Conservation (phyloP, 2,329 filamentous ascomycete genomes). For the Trematosphaeria pertusa region DNA sequence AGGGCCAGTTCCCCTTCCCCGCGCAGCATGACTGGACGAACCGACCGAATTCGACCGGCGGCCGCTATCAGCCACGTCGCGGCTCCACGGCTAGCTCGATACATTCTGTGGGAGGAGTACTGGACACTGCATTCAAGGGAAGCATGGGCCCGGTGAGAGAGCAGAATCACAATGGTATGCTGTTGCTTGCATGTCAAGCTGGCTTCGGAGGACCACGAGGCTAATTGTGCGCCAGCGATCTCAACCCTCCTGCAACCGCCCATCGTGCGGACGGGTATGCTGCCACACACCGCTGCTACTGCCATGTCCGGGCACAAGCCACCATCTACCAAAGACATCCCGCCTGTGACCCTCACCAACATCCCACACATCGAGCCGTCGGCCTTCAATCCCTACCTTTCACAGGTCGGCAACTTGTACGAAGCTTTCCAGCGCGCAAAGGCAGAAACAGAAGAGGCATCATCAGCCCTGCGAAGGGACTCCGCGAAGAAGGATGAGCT, state of each 20-base stretch:
- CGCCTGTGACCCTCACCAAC: slow-evolving; percentile 89
- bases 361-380: slow-evolving; percentile 80
- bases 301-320: slow-evolving; percentile 76
- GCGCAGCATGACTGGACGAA: slow-evolving; percentile 62
- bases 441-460: slow-evolving; percentile 70
- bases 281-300: slow-evolving; percentile 77
- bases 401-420: slow-evolving; percentile 85
- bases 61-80: slow-evolving; percentile 66
- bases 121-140: slow-evolving; percentile 72
- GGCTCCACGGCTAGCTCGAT: slow-evolving; percentile 88
- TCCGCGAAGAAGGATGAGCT: slow-evolving; percentile 58
- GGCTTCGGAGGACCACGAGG: no score
- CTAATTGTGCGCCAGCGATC: slow-evolving; percentile 68
- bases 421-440: slow-evolving; percentile 87
- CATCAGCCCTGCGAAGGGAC: slow-evolving; percentile 55
- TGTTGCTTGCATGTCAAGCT: no score
- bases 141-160: slow-evolving; percentile 69
- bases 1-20: slow-evolving; percentile 62
- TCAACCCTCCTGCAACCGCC: slow-evolving; percentile 91
- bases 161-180: slow-evolving; percentile 79
- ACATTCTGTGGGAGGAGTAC: slow-evolving; percentile 81
- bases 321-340: slow-evolving; percentile 87
- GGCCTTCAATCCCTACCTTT: slow-evolving; percentile 83
- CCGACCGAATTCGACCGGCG: slow-evolving; percentile 55
- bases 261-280: slow-evolving; percentile 85